Base-by-base conservation (phyloP, 352 stramenopile species). In the Lagenidium sp. region DNA sequence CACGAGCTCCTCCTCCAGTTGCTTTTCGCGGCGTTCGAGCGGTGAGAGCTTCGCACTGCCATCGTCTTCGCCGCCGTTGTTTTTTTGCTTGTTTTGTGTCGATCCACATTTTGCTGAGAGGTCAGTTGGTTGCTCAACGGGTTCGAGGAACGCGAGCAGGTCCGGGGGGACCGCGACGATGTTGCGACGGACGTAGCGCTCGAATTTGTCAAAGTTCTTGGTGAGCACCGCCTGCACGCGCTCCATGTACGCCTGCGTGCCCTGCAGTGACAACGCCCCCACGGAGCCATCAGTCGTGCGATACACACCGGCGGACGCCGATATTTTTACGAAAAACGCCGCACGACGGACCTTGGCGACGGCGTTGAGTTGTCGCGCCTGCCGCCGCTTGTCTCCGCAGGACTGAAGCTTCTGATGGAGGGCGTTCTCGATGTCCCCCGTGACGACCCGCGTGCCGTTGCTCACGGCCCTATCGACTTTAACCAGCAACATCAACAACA, bases 191-290 rank as follows among this genome's bases (percentile, higher is more conserved):
- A 87, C 62, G 34, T 90, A 90, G 7, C 87, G 49, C 47, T 87
- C 78, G 37, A 90, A 83, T 50, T 90, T 90, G 58, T 83, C 72
- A 47, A 90, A 90, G 48, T 90, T 90, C 47, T 81, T 85, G 26
- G 73, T 65, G 36, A 90, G 85, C n/a, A 57, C 60, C 16, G 47
- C 53, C 43, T 81, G 61, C 7, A 90, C 64, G 22, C 68, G 63
- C 11, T 58, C 26, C 59, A 87, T 86, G 42, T 84, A 89, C 39
- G 69, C 64, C 23, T 43, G 67, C 8, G 73, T 71, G 24, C 66
- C 55, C 73, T 89, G 22, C 3, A 47, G 5, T 15, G 6, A 41
- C 6, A 41, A 11, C 23, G 26, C 6, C 16, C 16, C 18, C 18
- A 41, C 18, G 18, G 36, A 19, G 30, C 16, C 6, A 38, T 34